Base-by-base conservation (phyloP, 257 asterid genomes). In the Gardenia jasminoides region DNA sequence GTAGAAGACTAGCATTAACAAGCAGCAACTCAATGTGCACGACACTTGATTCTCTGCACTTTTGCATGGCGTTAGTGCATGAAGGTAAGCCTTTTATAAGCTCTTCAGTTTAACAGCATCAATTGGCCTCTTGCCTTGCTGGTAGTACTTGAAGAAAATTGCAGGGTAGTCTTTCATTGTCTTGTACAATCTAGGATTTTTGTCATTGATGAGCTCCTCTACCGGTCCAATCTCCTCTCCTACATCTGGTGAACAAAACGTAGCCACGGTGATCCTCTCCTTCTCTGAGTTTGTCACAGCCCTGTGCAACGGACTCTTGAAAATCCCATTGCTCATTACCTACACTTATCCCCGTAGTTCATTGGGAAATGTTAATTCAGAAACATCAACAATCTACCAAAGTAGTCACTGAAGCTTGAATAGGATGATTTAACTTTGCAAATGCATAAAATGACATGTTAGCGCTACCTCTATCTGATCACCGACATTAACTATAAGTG, bases 401-500 rank as follows among this genome's bases (percentile, higher is more conserved):
- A 58, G 10, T 19, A 58, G 65, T 58, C 24, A 22, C 24, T 22
- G n/a, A 58, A 24, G 67, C 54, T 39, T 36, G 33, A 59, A 64
- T 26, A 50, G 4, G 20, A 50, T 24, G 68, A 64, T 33, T 46
- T 71, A 36, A 36, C 41, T 36, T 70, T 50, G 8, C 9, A 72
- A 64, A 20, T 26, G 41, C 31, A 59, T 10, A 59, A 6, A 30
- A 59, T 59, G 1, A 24, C 30, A 59, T 5, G n/a, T 59, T 22
- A 0, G 8, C 68, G 62, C 24, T 82, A 89, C 97, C 96, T 93
- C 97, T 10, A 89, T 76, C 75, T 89, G 96, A 86, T 93, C 97
- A 4, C 97, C 98, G 7, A 80, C 69, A 39, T 87, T 89, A 47
- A 92, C 82, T 0, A 92, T 50, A 66, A 93, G 78, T 24, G 95